These are phyloP conservation scores for Populus davidiana DNA, from an alignment of 345 rosid genomes.

Conservation along the genomic window DNA sequence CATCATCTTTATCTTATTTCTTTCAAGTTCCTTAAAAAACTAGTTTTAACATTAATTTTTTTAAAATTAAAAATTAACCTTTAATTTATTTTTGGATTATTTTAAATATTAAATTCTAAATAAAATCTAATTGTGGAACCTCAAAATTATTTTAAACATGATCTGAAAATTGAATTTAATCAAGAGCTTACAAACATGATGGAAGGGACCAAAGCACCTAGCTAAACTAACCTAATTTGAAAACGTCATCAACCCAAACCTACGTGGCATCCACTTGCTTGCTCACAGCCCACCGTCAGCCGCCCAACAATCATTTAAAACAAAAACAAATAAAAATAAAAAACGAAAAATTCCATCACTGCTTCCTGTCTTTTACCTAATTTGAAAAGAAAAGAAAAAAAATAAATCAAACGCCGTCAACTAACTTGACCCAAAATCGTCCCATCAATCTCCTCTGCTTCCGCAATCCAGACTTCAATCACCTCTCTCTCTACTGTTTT, in stretches of 20 bases:
- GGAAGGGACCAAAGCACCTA: neutral
- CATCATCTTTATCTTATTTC: no score
- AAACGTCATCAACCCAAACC: constrained; percentile 1
- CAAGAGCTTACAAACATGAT: no score
- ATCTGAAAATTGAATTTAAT: no score
- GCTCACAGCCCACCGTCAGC: neutral
- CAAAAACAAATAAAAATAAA: neutral
- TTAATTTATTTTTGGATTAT: no score
- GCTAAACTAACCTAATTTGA: neutral
- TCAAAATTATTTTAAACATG: no score
- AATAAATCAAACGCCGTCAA: constrained; percentile 8
- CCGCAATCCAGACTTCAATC: neutral
- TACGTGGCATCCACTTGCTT: neutral
- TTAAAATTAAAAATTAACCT: no score
- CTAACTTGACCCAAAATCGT: neutral
- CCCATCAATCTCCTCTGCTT: neutral
- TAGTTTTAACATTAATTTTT: no score
- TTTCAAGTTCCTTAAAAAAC: no score
- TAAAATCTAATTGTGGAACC: no score
- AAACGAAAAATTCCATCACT: neutral
- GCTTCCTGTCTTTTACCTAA: neutral
- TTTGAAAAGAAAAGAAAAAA: neutral
- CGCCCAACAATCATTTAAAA: neutral
- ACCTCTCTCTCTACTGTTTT: neutral
- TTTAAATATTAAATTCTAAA: no score